These are phyloP conservation scores for Mucor ambiguus DNA, from an alignment of 371 early-diverging fungal species.

Conservation along the genomic window DNA sequence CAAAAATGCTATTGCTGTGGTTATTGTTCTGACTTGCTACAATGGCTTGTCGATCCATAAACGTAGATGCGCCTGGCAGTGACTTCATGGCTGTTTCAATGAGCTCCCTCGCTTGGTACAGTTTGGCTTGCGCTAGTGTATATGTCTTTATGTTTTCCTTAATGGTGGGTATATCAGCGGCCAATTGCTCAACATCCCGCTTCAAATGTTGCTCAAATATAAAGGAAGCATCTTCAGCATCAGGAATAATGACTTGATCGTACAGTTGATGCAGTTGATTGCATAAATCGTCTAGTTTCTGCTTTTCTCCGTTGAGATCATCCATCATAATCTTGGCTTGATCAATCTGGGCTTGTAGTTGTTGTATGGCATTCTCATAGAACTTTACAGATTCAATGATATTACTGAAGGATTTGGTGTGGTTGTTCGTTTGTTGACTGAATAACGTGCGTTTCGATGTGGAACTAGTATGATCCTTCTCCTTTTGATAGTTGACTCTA, in stretches of 20 bases:
- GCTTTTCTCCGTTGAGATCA: slow-evolving; percentile 34
- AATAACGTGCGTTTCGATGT: slow-evolving; percentile 7
- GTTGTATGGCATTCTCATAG: slow-evolving; percentile 28
- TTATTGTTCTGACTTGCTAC: slow-evolving; percentile 14
- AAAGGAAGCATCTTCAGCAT: slow-evolving; percentile 27
- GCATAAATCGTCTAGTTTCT: slow-evolving; percentile 35
- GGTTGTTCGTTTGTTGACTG: neutral
- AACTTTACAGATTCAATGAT: slow-evolving; percentile 33
- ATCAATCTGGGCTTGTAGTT: slow-evolving; percentile 30
- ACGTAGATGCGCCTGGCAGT: slow-evolving; percentile 43
- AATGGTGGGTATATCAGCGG: slow-evolving; percentile 34
- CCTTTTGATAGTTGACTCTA: slow-evolving; percentile 27
- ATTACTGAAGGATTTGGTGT: slow-evolving; percentile 17
- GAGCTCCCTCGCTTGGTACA: slow-evolving; percentile 40
- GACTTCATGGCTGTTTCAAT: slow-evolving; percentile 49
- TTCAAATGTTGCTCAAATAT: slow-evolving; percentile 38
- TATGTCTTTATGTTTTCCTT: slow-evolving; percentile 32
- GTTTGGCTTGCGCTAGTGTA: slow-evolving; percentile 30
- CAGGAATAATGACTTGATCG: slow-evolving; percentile 43
- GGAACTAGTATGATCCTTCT: slow-evolving; percentile 19
- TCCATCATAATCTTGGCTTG: slow-evolving; percentile 39
- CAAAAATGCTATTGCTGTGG: slow-evolving; percentile 8
- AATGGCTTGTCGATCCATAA: slow-evolving; percentile 44
- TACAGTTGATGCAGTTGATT: slow-evolving; percentile 33
- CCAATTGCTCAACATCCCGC: slow-evolving; percentile 38